Evolutionary conservation across 257 asterid genomes (phyloP).

Genomic region (Phtheirospermum japonicum): DNA sequence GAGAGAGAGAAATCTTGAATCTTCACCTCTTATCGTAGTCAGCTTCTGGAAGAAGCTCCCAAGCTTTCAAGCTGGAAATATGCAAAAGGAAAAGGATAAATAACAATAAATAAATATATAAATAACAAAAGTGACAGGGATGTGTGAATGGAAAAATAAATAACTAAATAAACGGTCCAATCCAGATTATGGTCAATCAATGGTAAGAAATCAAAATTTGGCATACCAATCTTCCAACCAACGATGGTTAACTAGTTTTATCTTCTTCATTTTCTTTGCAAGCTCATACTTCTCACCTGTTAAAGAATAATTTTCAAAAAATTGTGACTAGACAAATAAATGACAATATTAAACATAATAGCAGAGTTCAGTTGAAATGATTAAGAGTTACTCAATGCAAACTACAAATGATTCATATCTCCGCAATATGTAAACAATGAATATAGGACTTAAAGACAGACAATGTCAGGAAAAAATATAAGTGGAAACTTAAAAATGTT

Average conservation of each 20-base stretch:
- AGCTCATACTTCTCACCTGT: constrained; percentile 88
- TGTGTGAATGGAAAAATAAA: background rate
- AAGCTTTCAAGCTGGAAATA: constrained; percentile 66
- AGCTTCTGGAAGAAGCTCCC: constrained; percentile 88
- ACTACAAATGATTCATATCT: background rate
- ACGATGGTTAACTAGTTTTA: constrained; percentile 80
- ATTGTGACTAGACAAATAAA: constrained; percentile 14
- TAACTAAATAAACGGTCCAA: constrained; percentile 11
- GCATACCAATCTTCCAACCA: constrained; percentile 93
- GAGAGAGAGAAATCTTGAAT: background rate
- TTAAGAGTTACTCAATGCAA: no score
- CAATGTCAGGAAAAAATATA: no score
- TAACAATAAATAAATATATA: no score
- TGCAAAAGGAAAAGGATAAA: constrained; percentile 9
- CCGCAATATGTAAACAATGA: background rate
- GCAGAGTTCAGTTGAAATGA: background rate
- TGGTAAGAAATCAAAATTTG: constrained; percentile 24
- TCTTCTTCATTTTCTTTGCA: constrained; percentile 64
- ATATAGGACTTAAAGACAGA: no score
- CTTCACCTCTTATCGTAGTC: constrained; percentile 72
- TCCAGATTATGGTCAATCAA: constrained; percentile 13
- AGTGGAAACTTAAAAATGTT: no score
- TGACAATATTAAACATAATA: constrained; percentile 14
- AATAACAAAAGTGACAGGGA: constrained; percentile 3
- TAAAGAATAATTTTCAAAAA: constrained; percentile 19